These are phyloP conservation scores for Phytophthora melonis DNA, from an alignment of 352 stramenopile genomes.

Conservation along the genomic window DNA sequence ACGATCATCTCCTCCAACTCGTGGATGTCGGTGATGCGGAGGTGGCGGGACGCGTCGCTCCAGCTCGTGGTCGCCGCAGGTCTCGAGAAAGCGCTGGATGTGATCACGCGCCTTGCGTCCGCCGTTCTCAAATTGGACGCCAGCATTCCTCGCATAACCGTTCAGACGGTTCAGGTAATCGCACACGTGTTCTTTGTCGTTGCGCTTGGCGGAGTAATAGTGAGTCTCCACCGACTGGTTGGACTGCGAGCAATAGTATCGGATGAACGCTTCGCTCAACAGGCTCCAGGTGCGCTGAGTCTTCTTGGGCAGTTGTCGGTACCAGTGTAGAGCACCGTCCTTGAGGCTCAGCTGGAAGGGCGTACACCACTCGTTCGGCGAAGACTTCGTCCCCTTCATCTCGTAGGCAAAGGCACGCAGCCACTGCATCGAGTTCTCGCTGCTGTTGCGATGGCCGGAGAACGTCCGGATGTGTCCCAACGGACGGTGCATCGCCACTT, in stretches of 20 bases:
- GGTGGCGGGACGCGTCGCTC: too few relatives aligned
- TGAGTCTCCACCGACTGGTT: not conserved
- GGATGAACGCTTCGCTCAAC: constrained; percentile 6
- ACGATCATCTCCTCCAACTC: too few relatives aligned
- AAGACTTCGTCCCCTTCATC: too few relatives aligned
- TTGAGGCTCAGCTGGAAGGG: too few relatives aligned
- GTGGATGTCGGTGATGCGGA: too few relatives aligned
- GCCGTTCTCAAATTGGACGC: not conserved
- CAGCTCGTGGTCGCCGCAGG: too few relatives aligned
- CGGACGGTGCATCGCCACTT: not conserved
- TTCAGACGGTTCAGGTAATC: constrained; percentile 12
- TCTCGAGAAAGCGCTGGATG: too few relatives aligned
- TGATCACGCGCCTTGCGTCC: not conserved
- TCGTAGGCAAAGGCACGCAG: too few relatives aligned
- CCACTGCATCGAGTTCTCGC: too few relatives aligned
- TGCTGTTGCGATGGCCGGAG: too few relatives aligned
- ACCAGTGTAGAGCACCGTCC: constrained; percentile 9
- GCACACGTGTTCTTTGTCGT: constrained; percentile 1
- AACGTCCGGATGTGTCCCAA: constrained; percentile 7
- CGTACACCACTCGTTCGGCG: too few relatives aligned
- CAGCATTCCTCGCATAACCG: not conserved
- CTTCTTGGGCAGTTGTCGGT: constrained; percentile 6
- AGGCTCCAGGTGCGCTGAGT: not conserved
- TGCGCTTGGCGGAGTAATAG: constrained; percentile 11
- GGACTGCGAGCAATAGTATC: constrained; percentile 9